These are phyloP conservation scores for Prillingera fragicola DNA, from an alignment of 1,284 basidiomycete species.

Conservation along the genomic window DNA sequence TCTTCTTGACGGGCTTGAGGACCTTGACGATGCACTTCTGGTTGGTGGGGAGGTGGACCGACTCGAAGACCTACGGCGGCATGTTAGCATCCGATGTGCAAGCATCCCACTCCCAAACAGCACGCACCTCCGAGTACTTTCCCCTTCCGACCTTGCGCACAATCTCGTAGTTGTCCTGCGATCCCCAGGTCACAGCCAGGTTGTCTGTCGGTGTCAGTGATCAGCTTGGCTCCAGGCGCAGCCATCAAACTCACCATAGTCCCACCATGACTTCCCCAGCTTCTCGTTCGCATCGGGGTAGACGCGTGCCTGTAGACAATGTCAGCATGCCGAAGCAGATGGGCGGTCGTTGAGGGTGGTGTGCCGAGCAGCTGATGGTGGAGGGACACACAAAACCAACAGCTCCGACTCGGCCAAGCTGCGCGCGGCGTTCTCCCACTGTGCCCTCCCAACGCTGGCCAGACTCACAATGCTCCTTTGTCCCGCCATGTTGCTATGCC, in stretches of 20 bases:
- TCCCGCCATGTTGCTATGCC: too few species aligned
- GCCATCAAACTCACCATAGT: slow-evolving; percentile 51
- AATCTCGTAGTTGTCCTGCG: slow-evolving; percentile 96
- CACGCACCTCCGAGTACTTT: slow-evolving; percentile 85
- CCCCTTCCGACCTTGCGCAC: slow-evolving; percentile 92
- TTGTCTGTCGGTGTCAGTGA: too few species aligned
- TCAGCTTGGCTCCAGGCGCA: not conserved
- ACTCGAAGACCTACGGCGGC: slow-evolving; percentile 97
- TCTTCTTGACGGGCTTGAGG: slow-evolving; percentile 97
- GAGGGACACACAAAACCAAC: too few species aligned
- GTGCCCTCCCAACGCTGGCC: too few species aligned
- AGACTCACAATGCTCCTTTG: too few species aligned
- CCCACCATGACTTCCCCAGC: slow-evolving; percentile 55
- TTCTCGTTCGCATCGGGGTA: slow-evolving; percentile 57
- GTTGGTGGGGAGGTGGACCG: slow-evolving; percentile 82
- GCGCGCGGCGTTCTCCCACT: too few species aligned
- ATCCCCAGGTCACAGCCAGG: slow-evolving; percentile 85
- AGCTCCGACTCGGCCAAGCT: too few species aligned
- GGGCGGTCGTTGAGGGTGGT: too few species aligned
- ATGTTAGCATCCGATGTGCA: too few species aligned
- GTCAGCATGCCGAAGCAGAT: too few species aligned
- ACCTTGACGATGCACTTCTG: slow-evolving; percentile 98
- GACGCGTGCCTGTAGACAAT: slow-evolving; percentile 49
- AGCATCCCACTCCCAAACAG: too few species aligned
- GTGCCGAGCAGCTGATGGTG: too few species aligned